Percentiles rank a stretch among this genome's conserved stretches.
These are phyloP conservation scores for Coniochaeta hoffmannii DNA, from an alignment of 2,329 filamentous ascomycete genomes.

Conservation along the genomic window DNA sequence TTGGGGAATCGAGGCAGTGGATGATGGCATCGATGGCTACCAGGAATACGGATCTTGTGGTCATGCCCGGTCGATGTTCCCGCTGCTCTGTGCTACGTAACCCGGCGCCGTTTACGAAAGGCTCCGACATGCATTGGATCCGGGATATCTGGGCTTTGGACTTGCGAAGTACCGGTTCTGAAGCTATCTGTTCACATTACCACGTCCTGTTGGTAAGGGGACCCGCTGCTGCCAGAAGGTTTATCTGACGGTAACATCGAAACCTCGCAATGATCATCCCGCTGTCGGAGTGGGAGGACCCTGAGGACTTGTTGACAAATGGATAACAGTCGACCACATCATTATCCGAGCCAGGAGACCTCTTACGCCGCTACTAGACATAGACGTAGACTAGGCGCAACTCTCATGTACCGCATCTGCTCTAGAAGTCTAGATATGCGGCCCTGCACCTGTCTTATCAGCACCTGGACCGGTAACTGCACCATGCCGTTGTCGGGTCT, in stretches of 20 bases:
- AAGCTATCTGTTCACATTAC: background rate
- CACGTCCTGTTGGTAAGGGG: background rate
- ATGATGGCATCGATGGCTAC: background rate
- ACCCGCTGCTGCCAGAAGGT: background rate
- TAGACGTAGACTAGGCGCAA: background rate
- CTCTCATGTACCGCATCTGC: background rate
- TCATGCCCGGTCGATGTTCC: background rate
- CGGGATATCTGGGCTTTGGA: background rate
- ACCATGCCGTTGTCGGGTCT: background rate
- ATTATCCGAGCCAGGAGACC: background rate
- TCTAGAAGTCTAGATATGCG: slow-evolving; percentile 2
- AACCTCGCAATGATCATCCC: background rate
- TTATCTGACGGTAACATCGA: background rate
- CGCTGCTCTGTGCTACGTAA: background rate
- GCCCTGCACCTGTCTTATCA: background rate
- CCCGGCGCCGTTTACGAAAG: background rate
- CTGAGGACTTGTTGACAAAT: background rate
- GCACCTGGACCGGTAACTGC: background rate
- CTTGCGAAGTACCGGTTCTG: background rate
- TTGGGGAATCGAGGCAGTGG: background rate
- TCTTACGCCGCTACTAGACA: background rate
- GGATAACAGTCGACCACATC: background rate
- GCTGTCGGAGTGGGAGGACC: background rate
- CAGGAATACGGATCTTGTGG: background rate
- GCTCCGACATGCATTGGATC: background rate